phyloP scores from a whole-genome alignment of 306 rosid genomes.

The Bauhinia variegata region DNA sequence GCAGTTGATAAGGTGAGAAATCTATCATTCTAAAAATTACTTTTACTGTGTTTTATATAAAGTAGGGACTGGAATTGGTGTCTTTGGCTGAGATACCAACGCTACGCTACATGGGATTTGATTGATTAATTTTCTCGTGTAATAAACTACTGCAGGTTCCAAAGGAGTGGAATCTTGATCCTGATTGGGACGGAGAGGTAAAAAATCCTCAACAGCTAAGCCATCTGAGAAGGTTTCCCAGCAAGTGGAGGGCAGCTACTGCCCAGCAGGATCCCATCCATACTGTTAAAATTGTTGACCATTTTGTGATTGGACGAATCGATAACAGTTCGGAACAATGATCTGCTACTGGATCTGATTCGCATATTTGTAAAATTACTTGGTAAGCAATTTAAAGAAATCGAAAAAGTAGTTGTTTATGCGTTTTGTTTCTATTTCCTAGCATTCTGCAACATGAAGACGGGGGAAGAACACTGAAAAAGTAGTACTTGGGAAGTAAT shows the following conservation, averaged over 20 bases:
- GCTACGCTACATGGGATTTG: constrained; percentile 6
- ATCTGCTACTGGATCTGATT: constrained; percentile 40
- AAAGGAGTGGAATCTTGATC: constrained; percentile 59
- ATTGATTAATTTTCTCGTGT: constrained; percentile 10
- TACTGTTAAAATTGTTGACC: constrained; percentile 87
- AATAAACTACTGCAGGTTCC: constrained; percentile 47
- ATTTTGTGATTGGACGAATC: constrained; percentile 60
- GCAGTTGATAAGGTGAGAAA: constrained; percentile 86
- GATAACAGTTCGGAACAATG: constrained; percentile 59
- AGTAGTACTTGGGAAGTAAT: no score
- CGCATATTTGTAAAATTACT: constrained; percentile 39
- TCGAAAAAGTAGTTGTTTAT: constrained; percentile 7
- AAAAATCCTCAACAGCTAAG: constrained; percentile 33
- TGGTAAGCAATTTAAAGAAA: constrained; percentile 39
- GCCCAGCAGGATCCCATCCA: constrained; percentile 74
- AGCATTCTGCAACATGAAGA: no score
- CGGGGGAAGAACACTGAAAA: no score
- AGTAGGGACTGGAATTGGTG: neutral
- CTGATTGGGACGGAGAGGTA: constrained; percentile 50
- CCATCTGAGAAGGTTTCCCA: constrained; percentile 52
- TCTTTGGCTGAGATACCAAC: neutral
- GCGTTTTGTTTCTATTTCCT: neutral
- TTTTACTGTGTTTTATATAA: neutral
- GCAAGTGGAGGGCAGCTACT: constrained; percentile 63
- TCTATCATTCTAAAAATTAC: neutral